Conservation (phyloP, 2,329 filamentous ascomycete species). For the Dothideomycetes sp. region DNA sequence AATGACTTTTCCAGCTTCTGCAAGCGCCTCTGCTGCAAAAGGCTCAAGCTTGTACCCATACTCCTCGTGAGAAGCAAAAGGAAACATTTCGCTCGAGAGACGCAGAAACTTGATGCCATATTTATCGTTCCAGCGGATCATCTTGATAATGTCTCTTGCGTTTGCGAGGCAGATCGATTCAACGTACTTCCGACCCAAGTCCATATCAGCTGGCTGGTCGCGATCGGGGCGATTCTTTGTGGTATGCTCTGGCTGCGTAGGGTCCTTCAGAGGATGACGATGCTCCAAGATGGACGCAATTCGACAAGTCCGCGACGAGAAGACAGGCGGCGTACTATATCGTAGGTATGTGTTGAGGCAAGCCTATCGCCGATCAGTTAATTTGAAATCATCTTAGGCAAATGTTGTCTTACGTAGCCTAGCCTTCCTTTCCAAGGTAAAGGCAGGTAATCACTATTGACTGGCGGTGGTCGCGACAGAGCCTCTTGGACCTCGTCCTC, state of each 20-base stretch:
- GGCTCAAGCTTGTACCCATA: slow-evolving; percentile 77
- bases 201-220: slow-evolving; percentile 52
- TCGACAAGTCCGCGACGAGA: slow-evolving; percentile 82
- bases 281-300: slow-evolving; percentile 86
- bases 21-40: slow-evolving; percentile 69
- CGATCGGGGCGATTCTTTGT: slow-evolving; percentile 82
- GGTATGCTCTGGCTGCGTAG: slow-evolving; percentile 63
- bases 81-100: slow-evolving; percentile 92
- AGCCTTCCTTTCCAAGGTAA: slow-evolving; percentile 83
- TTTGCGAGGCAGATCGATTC: slow-evolving; percentile 72
- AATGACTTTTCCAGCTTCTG: slow-evolving; percentile 64
- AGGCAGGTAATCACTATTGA: slow-evolving; percentile 74
- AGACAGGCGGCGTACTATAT: slow-evolving; percentile 69
- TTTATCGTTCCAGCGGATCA: slow-evolving; percentile 83
- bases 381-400: slow-evolving; percentile 1
- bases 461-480: slow-evolving; percentile 55
- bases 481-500: slow-evolving; percentile 49
- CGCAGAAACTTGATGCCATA: slow-evolving; percentile 90
- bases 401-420: slow-evolving; percentile 58
- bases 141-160: slow-evolving; percentile 69
- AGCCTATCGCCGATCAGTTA: slow-evolving; percentile 40
- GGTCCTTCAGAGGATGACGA: slow-evolving; percentile 67
- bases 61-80: slow-evolving; percentile 79
- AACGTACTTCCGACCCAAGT: slow-evolving; percentile 60
- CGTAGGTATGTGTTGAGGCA: slow-evolving; percentile 90